phyloP scores from a whole-genome alignment of 306 rosid species.

The Begonia masoniana region DNA sequence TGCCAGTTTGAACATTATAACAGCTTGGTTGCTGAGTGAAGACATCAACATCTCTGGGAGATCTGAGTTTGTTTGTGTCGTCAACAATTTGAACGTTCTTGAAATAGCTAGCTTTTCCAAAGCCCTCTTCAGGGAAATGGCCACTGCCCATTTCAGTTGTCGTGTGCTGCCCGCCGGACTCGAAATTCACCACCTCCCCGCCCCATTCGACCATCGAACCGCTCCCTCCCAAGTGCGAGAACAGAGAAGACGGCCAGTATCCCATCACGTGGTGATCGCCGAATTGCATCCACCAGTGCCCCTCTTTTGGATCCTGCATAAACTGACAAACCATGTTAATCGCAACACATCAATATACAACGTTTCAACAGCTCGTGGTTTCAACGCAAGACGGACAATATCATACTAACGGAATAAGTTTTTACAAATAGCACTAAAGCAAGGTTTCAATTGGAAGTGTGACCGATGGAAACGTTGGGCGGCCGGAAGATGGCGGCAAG shows the following conservation, averaged over 20 bases:
- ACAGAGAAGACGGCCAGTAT: conserved; percentile 89
- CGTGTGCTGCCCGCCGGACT: conserved; percentile 76
- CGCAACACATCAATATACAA: too few species aligned
- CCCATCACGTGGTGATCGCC: conserved; percentile 78
- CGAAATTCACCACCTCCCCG: conserved; percentile 89
- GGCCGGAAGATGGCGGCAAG: too few species aligned
- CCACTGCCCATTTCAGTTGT: conserved; percentile 97
- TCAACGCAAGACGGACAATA: too few species aligned
- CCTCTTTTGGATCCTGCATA: conserved; percentile 82
- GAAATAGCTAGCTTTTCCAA: conserved; percentile 88
- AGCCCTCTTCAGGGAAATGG: conserved; percentile 86
- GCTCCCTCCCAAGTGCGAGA: conserved; percentile 90
- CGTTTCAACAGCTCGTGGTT: too few species aligned
- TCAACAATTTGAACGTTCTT: conserved; percentile 87
- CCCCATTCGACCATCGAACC: conserved; percentile 99
- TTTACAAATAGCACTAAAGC: too few species aligned
- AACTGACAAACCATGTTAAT: too few species aligned
- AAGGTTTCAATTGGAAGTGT: too few species aligned
- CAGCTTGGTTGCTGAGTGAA: conserved; percentile 87
- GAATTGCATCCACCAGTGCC: conserved; percentile 99
- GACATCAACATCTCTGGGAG: conserved; percentile 74
- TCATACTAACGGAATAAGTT: too few species aligned
- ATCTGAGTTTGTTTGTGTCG: conserved; percentile 81
- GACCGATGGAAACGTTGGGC: too few species aligned
- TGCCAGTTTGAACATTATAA: conserved; percentile 92